Evolutionary conservation across 352 stramenopile species (phyloP).

Genomic region (Globisporangium takayamanum): DNA sequence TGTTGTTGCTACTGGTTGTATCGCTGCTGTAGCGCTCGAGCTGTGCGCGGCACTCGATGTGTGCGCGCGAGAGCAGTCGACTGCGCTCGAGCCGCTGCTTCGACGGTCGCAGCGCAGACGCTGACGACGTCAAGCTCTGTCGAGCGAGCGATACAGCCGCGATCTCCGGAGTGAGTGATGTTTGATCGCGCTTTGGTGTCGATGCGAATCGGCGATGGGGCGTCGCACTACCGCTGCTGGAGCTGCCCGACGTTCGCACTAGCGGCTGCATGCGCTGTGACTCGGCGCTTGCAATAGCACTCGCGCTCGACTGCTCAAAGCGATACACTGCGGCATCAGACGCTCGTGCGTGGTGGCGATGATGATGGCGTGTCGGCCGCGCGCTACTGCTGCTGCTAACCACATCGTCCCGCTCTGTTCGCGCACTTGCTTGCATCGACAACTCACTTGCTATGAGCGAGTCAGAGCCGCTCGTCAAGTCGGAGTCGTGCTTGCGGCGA

Average conservation of each 20-base stretch:
- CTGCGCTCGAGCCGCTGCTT: slow-evolving; percentile 23
- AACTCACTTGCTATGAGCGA: not conserved
- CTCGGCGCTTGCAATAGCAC: not conserved
- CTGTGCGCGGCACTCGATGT: slow-evolving; percentile 8
- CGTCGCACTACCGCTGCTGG: not conserved
- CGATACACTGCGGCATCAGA: not conserved
- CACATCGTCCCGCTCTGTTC: not conserved
- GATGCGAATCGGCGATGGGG: not conserved
- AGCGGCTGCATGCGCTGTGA: slow-evolving; percentile 1
- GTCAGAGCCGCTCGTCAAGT: not conserved
- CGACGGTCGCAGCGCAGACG: slow-evolving; percentile 32
- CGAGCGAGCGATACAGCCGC: not conserved
- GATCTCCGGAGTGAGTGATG: not conserved
- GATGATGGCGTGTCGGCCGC: not conserved
- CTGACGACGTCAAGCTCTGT: slow-evolving; percentile 33
- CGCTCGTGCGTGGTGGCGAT: not conserved
- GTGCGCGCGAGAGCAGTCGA: slow-evolving; percentile 6
- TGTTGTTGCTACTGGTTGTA: slow-evolving; percentile 4
- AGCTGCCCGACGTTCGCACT: not conserved
- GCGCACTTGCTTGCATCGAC: not conserved
- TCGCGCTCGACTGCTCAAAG: too few species aligned
- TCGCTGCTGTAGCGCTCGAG: not conserved
- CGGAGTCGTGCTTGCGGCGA: slow-evolving; percentile 7
- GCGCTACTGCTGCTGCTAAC: not conserved
- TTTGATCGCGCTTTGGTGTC: slow-evolving; percentile 5